phyloP scores from a whole-genome alignment of 805 yeast genomes.

The Allodekkera sacchari region DNA sequence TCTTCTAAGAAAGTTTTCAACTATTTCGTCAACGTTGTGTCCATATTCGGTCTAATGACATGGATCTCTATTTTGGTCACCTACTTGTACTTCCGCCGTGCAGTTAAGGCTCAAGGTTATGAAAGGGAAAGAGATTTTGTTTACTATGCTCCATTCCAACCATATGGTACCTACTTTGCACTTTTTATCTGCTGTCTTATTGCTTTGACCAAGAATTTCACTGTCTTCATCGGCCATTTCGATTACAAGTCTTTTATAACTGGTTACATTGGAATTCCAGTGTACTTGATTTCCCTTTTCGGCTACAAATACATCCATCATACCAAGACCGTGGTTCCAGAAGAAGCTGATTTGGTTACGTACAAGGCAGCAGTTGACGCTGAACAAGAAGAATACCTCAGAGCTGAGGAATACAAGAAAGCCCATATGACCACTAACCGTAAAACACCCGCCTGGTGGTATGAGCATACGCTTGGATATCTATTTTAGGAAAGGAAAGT shows the following conservation, averaged over 20 bases:
- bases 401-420: conserved; percentile 3
- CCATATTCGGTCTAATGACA: conserved; percentile 66
- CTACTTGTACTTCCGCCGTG: conserved; percentile 57
- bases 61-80: conserved; percentile 68
- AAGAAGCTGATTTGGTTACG: conserved; percentile 54
- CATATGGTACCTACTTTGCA: conserved; percentile 57
- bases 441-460: conserved; percentile 18
- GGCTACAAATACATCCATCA: conserved; percentile 54
- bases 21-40: conserved; percentile 68
- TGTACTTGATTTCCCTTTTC: conserved; percentile 42
- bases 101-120: conserved; percentile 60
- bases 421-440: conserved; percentile 11
- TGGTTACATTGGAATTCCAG: conserved; percentile 70
- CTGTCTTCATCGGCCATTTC: conserved; percentile 54
- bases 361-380: conserved; percentile 48
- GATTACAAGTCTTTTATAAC: conserved; percentile 63
- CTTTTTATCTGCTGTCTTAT: conserved; percentile 45
- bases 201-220: conserved; percentile 60
- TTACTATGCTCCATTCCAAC: conserved; percentile 61
- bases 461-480: conserved; percentile 23
- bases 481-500: conserved; percentile 20
- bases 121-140: conserved; percentile 44
- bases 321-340: conserved; percentile 39
- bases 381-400: conserved; percentile 35
- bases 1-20: conserved; percentile 49